A percentile compares a stretch with the other conserved stretches of the same genome.
Evolutionary conservation across 2,329 filamentous ascomycete species (phyloP).

Genomic region (Ploettnerulaceae sp.): DNA sequence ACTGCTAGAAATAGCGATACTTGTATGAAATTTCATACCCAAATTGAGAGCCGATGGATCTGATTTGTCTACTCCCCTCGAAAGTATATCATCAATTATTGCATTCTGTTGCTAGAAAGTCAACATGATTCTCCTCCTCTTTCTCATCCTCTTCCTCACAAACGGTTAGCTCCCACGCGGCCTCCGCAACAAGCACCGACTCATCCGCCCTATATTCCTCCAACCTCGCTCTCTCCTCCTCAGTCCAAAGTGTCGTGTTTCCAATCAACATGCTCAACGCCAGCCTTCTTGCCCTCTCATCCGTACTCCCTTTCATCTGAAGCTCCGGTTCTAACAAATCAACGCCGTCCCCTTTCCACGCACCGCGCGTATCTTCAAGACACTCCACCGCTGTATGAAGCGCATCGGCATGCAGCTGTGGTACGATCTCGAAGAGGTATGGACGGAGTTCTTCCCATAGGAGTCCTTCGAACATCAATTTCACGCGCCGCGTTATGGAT

Average conservation of each 20-base stretch:
- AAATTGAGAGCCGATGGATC: too few relatives aligned
- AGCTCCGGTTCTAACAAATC: constrained; percentile 11
- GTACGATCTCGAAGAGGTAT: constrained; percentile 9
- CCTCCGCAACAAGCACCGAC: constrained; percentile 9
- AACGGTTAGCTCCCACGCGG: constrained; percentile 9
- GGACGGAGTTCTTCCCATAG: constrained; percentile 6
- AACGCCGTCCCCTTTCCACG: constrained; percentile 8
- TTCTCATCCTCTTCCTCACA: constrained; percentile 1
- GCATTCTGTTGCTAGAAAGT: too few relatives aligned
- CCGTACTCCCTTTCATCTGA: constrained; percentile 2
- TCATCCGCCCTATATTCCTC: constrained; percentile 8
- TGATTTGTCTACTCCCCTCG: too few relatives aligned
- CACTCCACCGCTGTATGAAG: not conserved
- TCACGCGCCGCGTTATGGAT: constrained; percentile 6
- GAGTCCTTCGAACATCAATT: constrained; percentile 8
- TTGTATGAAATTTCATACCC: too few relatives aligned
- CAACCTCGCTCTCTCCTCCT: constrained; percentile 5
- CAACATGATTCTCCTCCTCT: constrained; percentile 5
- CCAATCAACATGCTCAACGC: constrained; percentile 11
- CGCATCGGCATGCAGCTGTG: constrained; percentile 14
- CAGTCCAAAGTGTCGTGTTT: constrained; percentile 7
- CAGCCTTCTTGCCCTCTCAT: constrained; percentile 13
- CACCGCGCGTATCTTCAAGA: not conserved
- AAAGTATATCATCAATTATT: too few relatives aligned
- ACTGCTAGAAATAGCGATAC: too few relatives aligned